A percentile compares a stretch with the other conserved stretches of the same genome.
phyloP scores from a whole-genome alignment of 1,284 basidiomycete genomes.

The Ustilago xerochloae region DNA sequence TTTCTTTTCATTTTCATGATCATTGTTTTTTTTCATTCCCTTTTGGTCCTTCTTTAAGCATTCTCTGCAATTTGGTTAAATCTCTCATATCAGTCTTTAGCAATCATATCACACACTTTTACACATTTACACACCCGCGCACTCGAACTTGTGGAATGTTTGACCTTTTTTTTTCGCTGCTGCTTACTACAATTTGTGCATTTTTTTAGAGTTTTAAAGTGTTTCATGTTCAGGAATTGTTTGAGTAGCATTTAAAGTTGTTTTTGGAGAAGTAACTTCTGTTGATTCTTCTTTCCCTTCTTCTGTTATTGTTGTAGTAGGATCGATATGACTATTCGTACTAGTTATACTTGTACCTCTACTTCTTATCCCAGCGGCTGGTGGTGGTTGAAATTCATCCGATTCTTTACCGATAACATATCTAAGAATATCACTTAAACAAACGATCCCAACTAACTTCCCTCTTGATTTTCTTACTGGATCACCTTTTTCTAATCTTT shows the following conservation, averaged over 20 bases:
- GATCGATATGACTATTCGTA: background rate
- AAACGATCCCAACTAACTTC: constrained; percentile 62
- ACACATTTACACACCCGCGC: no score
- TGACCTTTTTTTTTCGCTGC: no score
- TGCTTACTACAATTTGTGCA: background rate
- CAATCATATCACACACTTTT: no score
- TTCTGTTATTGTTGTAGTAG: background rate
- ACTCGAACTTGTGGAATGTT: no score
- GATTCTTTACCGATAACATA: constrained; percentile 59
- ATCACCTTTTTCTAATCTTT: constrained; percentile 46
- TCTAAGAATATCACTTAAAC: constrained; percentile 60
- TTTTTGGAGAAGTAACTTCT: constrained; percentile 2
- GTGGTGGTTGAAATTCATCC: background rate
- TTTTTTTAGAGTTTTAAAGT: background rate
- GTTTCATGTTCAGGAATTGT: constrained; percentile 36
- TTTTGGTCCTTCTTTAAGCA: no score
- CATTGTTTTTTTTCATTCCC: no score
- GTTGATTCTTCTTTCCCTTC: background rate
- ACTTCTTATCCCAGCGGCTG: constrained; percentile 5
- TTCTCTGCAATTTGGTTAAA: no score
- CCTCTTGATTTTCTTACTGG: constrained; percentile 43
- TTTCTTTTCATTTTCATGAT: background rate
- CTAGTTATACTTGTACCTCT: constrained; percentile 22
- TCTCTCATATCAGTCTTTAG: no score
- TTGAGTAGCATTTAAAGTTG: constrained; percentile 20